These are phyloP conservation scores for Neurospora sp. DNA, from an alignment of 495 filamentous ascomycete species.

Conservation along the genomic window DNA sequence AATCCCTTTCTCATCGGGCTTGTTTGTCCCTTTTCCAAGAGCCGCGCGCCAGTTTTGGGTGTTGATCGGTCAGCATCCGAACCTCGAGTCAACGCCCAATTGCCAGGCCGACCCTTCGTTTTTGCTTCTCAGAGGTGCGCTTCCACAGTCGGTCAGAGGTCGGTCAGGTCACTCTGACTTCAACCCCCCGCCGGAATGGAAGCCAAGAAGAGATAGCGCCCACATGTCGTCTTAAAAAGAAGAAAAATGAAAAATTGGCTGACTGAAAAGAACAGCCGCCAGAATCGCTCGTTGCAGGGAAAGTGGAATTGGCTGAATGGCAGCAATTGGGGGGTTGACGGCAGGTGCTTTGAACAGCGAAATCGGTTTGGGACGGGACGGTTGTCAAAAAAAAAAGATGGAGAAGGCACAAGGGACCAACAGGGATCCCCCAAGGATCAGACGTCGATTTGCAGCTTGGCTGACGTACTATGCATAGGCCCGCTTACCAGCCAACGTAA, in stretches of 20 bases:
- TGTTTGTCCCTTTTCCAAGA: not conserved
- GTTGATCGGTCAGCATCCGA: not conserved
- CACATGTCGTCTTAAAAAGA: not conserved
- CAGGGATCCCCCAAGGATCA: not conserved
- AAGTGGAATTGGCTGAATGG: not conserved
- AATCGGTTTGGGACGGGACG: not conserved
- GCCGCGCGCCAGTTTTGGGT: not conserved
- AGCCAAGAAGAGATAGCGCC: not conserved
- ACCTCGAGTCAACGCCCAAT: not conserved
- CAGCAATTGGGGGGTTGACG: not conserved
- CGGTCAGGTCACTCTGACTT: not conserved
- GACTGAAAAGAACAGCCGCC: not conserved
- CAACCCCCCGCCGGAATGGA: not conserved
- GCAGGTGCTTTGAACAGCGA: not conserved
- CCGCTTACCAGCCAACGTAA: not conserved
- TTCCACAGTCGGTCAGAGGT: not conserved
- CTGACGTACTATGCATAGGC: not conserved
- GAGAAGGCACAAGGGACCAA: conserved; percentile 5
- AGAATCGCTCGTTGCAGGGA: not conserved
- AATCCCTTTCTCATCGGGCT: not conserved
- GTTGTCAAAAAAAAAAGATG: conserved; percentile 8
- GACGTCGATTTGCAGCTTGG: not conserved
- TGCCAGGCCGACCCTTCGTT: not conserved
- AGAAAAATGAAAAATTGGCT: not conserved
- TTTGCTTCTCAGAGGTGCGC: not conserved